phyloP scores from a whole-genome alignment of 208 protist species.

The Strigomonas culicis region DNA sequence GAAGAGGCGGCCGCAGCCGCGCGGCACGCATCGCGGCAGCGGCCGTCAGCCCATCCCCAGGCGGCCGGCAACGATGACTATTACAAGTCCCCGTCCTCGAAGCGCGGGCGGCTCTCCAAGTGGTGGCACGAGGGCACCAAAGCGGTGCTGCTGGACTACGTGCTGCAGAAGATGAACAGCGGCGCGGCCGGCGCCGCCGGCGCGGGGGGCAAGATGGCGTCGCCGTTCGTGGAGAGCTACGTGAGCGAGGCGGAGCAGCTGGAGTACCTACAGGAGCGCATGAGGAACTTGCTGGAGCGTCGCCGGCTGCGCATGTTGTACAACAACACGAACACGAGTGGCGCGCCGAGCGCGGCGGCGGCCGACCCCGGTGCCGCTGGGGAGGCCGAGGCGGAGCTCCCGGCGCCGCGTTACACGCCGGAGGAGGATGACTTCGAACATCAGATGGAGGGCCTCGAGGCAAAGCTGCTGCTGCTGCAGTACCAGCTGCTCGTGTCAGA shows the following conservation, averaged over 20 bases:
- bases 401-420: too few relatives aligned
- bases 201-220: slow-evolving; percentile 36
- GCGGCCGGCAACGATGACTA: background rate
- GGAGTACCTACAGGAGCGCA: background rate
- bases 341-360: too few relatives aligned
- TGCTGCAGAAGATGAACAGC: slow-evolving; percentile 44
- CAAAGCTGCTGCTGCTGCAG: too few relatives aligned
- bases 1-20: too few relatives aligned
- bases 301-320: too few relatives aligned
- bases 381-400: too few relatives aligned
- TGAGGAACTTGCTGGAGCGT: too few relatives aligned
- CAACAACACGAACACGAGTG: background rate
- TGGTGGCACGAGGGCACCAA: slow-evolving; percentile 63
- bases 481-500: too few relatives aligned
- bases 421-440: too few relatives aligned
- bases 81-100: background rate
- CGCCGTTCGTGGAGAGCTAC: slow-evolving; percentile 36
- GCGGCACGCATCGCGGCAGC: too few relatives aligned
- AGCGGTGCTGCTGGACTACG: slow-evolving; percentile 41
- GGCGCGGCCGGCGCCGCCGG: slow-evolving; percentile 29
- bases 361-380: too few relatives aligned
- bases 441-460: too few relatives aligned
- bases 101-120: slow-evolving; percentile 28
- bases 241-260: slow-evolving; percentile 31
- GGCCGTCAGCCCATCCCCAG: background rate